A percentile compares a stretch with the other conserved stretches of the same genome.
phyloP scores from a whole-genome alignment of 169 alveolate genomes.

The Eimeria praecox region DNA sequence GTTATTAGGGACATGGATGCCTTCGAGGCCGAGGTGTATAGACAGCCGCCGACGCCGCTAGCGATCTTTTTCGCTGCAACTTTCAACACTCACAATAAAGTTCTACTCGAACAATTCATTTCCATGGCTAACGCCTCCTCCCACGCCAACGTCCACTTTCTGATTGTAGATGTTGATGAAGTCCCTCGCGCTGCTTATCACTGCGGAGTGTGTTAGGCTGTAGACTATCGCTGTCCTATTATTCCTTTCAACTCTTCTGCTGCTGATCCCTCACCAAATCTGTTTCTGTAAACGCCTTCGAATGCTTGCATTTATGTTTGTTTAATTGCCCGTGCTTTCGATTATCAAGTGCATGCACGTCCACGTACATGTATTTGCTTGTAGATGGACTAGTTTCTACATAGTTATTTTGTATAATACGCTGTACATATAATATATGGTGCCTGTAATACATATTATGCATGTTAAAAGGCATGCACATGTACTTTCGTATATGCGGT shows the following conservation, averaged over 20 bases:
- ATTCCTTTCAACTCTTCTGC: neutral
- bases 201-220: conserved; percentile 48
- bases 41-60: conserved; percentile 57
- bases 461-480: no score
- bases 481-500: no score
- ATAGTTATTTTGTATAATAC: no score
- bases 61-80: conserved; percentile 54
- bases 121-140: conserved; percentile 19
- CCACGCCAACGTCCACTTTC: conserved; percentile 18
- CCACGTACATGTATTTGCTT: no score
- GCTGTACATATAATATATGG: no score
- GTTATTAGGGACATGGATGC: conserved; percentile 46
- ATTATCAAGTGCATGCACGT: no score
- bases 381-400: no score
- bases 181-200: conserved; percentile 82
- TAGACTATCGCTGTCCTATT: neutral
- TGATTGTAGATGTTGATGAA: conserved; percentile 73
- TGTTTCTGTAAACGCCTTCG: no score
- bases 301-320: no score
- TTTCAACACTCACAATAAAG: conserved; percentile 48
- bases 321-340: no score
- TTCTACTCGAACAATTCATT: conserved; percentile 56
- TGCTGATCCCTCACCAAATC: neutral
- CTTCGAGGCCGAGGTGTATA: conserved; percentile 75
- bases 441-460: no score